Conservation (phyloP, 768 basidiomycete genomes). For the Pleurotus pulmonarius region DNA sequence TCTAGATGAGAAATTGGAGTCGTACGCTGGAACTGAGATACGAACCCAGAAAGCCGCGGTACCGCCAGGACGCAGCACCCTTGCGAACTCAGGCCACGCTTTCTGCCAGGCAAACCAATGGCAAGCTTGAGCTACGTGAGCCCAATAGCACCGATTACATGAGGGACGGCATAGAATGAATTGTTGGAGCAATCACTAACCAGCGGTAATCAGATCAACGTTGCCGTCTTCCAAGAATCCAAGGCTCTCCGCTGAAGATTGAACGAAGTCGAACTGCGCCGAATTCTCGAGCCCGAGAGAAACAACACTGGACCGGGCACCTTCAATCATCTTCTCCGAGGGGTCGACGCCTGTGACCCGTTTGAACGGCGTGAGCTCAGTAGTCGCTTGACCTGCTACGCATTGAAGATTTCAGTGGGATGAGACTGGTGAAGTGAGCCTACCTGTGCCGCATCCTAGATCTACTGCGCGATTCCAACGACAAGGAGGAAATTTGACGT, state of each 20-base stretch:
- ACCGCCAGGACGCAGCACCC: slow-evolving; percentile 59
- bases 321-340: slow-evolving; percentile 63
- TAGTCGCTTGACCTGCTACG: slow-evolving; percentile 63
- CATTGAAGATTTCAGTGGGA: background rate
- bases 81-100: slow-evolving; percentile 64
- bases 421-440: slow-evolving; percentile 5
- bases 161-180: background rate
- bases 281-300: slow-evolving; percentile 4
- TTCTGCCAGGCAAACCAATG: slow-evolving; percentile 81
- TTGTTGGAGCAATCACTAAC: slow-evolving; percentile 27
- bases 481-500: slow-evolving; percentile 12
- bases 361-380: slow-evolving; percentile 49
- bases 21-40: background rate
- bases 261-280: slow-evolving; percentile 24
- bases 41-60: slow-evolving; percentile 73
- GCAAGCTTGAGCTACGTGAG: slow-evolving; percentile 59
- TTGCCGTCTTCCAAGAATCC: slow-evolving; percentile 41
- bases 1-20: background rate
- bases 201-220: slow-evolving; percentile 67
- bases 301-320: slow-evolving; percentile 32
- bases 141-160: background rate
- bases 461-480: slow-evolving; percentile 64
- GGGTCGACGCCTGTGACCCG: slow-evolving; percentile 76
- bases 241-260: slow-evolving; percentile 53
- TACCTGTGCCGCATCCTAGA: slow-evolving; percentile 84